Evolutionary conservation across 179 eudicot genomes (phyloP), one percentile per base, ranked within the genome.

Genomic region (Beta corolliflora): DNA sequence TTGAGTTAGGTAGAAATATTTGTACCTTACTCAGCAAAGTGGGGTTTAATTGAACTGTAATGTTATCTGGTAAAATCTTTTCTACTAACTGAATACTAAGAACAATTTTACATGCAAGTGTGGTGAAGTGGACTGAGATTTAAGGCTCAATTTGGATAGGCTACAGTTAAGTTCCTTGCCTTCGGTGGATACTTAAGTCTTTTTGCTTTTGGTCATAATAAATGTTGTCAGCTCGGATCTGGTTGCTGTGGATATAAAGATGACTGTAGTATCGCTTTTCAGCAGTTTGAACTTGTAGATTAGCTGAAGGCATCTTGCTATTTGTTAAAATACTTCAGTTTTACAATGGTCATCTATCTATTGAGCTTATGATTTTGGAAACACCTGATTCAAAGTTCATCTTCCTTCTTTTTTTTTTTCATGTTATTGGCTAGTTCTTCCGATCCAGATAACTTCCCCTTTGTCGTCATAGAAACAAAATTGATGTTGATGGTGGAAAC

Each of bases 361-460:
- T 73, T 19, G 50, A 41, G 71, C 48, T 31, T 59, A 29, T 25
- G 29, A n/a, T 18, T 19, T 48, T 53, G 36, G 36, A 36, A 13
- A 45, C 21, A 25, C 45, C 61, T 53, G 52, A 9, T 79, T 67
- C 25, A 15, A 36, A 18, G 53, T 60, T 64, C 11, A 50, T 67
- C 7, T 64, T 70, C 29, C 29, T 25, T 31, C 4, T n/a, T 29
- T 78, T 45, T 55, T 6, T 14, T 1, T n/a, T 73, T 3, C 15
- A 15, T 73, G 59, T 25, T 31, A 74, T 86, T 92, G 97, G 95
- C 95, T 68, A 88, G 86, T 75, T 95, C 95, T 16, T 81, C 91
- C 7, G 95, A 93, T 80, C 97, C 97, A 63, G 97, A 91, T n/a
- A 93, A 91, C 82, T 93, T 93, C 58, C 95, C 97, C 19, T 93